phyloP scores from a whole-genome alignment of 148 eudicot genomes.

The Spergularia bocconei region DNA sequence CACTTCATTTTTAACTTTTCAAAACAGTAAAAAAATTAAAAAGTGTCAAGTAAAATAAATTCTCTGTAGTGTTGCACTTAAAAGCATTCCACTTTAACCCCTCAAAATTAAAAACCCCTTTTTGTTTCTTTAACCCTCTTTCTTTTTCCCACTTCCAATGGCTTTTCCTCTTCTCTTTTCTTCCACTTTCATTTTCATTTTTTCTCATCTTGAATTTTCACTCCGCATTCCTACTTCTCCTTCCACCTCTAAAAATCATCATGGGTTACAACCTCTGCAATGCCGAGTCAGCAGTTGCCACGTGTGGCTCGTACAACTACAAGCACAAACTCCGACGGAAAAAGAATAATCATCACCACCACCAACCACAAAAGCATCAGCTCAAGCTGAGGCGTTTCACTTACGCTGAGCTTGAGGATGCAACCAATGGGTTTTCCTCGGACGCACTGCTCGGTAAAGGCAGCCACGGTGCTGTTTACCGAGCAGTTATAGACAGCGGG shows the following conservation, averaged over 20 bases:
- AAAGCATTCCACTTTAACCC: slow-evolving; percentile 24
- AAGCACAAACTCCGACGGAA: slow-evolving; percentile 1
- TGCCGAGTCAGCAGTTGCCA: slow-evolving; percentile 58
- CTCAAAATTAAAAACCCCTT: background rate
- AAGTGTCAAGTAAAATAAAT: background rate
- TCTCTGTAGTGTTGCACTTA: background rate
- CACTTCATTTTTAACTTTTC: slow-evolving; percentile 8
- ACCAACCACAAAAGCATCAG: slow-evolving; percentile 7
- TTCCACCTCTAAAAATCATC: background rate
- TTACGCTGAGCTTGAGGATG: slow-evolving; percentile 44
- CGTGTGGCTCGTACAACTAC: slow-evolving; percentile 53
- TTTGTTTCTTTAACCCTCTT: background rate
- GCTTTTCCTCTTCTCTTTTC: slow-evolving; percentile 21
- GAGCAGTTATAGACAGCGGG: slow-evolving; percentile 41
- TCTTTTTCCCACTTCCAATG: slow-evolving; percentile 19
- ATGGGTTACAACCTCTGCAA: slow-evolving; percentile 52
- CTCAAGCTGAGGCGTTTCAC: slow-evolving; percentile 42
- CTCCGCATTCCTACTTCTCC: background rate
- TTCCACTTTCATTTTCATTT: background rate
- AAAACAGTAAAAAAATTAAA: background rate
- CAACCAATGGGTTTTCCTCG: slow-evolving; percentile 64
- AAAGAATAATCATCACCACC: background rate
- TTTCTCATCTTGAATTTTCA: background rate
- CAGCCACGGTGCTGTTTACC: slow-evolving; percentile 77
- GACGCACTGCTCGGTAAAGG: slow-evolving; percentile 70